Evolutionary conservation across 2,329 filamentous ascomycete species (phyloP).

Genomic region (Myriosclerotinia duriaeana): DNA sequence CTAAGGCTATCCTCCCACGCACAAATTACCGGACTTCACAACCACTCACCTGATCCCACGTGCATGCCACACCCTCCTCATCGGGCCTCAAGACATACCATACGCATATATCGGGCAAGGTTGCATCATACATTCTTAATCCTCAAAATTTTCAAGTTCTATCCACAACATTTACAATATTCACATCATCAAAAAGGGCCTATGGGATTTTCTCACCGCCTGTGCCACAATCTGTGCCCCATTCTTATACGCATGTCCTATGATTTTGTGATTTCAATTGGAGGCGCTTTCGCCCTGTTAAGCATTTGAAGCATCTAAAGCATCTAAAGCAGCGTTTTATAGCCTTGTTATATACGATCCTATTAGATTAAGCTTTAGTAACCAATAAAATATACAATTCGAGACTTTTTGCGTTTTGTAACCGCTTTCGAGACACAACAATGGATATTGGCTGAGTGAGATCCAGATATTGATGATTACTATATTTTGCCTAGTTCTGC

Average conservation of each 20-base stretch:
- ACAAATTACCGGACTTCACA: not conserved
- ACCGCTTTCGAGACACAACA: not conserved
- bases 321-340: not conserved
- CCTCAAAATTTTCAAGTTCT: not conserved
- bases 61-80: not conserved
- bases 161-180: not conserved
- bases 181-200: not conserved
- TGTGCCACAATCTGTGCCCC: not conserved
- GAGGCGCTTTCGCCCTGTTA: not conserved
- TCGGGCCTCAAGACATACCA: not conserved
- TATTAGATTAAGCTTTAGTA: not conserved
- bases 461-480: not conserved
- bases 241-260: not conserved
- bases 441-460: not conserved
- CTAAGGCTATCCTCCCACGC: not conserved
- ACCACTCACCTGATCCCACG: slow-evolving; percentile 14
- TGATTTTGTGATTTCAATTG: not conserved
- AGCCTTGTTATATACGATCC: not conserved
- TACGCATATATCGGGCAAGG: not conserved
- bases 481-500: not conserved
- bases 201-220: not conserved
- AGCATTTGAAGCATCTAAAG: too few relatives aligned
- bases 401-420: not conserved
- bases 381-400: not conserved
- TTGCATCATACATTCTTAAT: not conserved